phyloP scores from a whole-genome alignment of 2,329 filamentous ascomycete species.

The Passalora sequoiae region DNA sequence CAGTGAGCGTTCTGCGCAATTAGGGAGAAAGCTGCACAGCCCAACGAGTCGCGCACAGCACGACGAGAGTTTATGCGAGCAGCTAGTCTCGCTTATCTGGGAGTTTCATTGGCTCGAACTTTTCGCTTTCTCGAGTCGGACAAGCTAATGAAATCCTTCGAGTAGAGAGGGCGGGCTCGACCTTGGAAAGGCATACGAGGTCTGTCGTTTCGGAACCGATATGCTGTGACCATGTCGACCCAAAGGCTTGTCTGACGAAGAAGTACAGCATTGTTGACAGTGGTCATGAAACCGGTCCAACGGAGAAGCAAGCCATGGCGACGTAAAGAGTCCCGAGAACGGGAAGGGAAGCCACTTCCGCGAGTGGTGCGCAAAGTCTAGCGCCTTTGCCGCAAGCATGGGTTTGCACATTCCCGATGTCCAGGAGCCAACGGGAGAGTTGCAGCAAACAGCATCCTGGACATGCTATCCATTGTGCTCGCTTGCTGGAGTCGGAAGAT shows the following conservation, averaged over 20 bases:
- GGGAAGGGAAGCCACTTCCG: slow-evolving; percentile 20
- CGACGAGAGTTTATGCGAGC: slow-evolving; percentile 8
- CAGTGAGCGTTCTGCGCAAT: not conserved
- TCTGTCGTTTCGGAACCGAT: not conserved
- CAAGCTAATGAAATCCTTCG: slow-evolving; percentile 20
- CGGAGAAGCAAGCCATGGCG: slow-evolving; percentile 14
- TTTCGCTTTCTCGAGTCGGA: slow-evolving; percentile 5
- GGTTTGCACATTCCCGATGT: slow-evolving; percentile 16
- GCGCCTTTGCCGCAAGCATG: slow-evolving; percentile 10
- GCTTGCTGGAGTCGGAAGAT: not conserved
- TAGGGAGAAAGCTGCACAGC: slow-evolving; percentile 15
- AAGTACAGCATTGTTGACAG: slow-evolving; percentile 21
- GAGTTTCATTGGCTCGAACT: slow-evolving; percentile 14
- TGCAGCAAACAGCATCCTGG: slow-evolving; percentile 13
- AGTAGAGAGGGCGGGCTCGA: slow-evolving; percentile 11
- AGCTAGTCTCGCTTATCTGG: slow-evolving; percentile 15
- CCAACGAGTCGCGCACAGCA: slow-evolving; percentile 21
- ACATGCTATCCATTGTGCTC: slow-evolving; percentile 2
- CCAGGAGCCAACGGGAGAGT: slow-evolving; percentile 12
- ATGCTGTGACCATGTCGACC: slow-evolving; percentile 8
- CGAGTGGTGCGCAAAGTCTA: slow-evolving; percentile 10
- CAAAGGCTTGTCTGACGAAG: slow-evolving; percentile 8
- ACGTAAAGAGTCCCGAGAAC: slow-evolving; percentile 13
- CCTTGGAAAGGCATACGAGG: slow-evolving; percentile 2
- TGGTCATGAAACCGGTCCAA: slow-evolving; percentile 17